Evolutionary conservation across 1,284 basidiomycete genomes (phyloP), one percentile per base, ranked within the genome.

Genomic region (Schizophyllum commune): DNA sequence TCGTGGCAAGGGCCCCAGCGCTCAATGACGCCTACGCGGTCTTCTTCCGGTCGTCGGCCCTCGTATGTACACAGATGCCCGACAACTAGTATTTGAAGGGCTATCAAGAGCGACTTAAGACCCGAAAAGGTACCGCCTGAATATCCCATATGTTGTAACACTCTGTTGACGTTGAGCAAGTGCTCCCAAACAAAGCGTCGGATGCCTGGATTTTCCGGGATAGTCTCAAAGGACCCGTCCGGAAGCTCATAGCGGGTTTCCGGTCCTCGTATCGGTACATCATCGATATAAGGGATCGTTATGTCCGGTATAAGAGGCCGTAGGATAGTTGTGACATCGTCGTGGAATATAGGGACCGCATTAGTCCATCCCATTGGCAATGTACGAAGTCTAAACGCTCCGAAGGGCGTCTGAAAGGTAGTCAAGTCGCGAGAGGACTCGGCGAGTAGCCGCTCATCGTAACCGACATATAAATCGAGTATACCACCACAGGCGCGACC

Each of bases 291-390:
- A 1, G 67, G 66, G 4, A 62, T 61, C 2, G 71, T 65, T 5
- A 60, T 22, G 2, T 68, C 39, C 4, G 65, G 65, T 22, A 72
- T 72, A 34, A 74, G 65, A 7, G 60, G 61, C 19, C 71, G 67
- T 0, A 74, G 64, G 21, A 74, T 72, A 55, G 66, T 66, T 0
- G 65, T 66, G 7, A 74, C 62, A 53, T 71, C 65, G 19, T 67
- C 67, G 39, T 74, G 70, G 52, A 73, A 70, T 9, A 72, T 69
- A 0, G 68, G 65, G 1, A 72, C 67, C 0, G 68, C 72, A 58
- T 75, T 73, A 0, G 72, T 72, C 67, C 66, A 74, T 0, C 73
- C 73, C 70, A 70, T 71, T 0, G 73, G 73, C 0, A 75, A 63
- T 0, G 65, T 66, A 27, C 58, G 56, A 4, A 72, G 68, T 19